Percentiles rank a stretch among this genome's conserved stretches.
phyloP scores from a whole-genome alignment of 805 yeast species.

The Sugiyamaella boreocaroliniensis region DNA sequence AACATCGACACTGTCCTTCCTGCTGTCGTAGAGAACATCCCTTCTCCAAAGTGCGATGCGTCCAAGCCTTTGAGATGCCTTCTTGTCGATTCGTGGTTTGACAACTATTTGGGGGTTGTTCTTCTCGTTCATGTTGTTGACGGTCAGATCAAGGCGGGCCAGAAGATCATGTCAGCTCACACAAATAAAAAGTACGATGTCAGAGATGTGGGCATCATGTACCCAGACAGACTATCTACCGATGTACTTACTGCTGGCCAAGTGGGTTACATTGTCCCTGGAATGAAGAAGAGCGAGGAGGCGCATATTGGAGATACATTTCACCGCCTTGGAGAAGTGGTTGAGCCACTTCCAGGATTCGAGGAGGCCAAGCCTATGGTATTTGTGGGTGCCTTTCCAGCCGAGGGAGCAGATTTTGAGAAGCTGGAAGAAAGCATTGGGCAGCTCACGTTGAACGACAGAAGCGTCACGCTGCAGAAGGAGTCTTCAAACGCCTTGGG shows the following conservation, averaged over 20 bases:
- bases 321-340: conserved; percentile 44
- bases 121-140: conserved; percentile 78
- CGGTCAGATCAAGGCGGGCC: conserved; percentile 69
- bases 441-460: conserved; percentile 81
- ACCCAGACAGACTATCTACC: conserved; percentile 74
- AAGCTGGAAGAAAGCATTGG: conserved; percentile 84
- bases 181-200: conserved; percentile 74
- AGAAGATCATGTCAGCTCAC: conserved; percentile 69
- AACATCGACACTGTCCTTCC: conserved; percentile 79
- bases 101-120: conserved; percentile 84
- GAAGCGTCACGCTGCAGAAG: conserved; percentile 81
- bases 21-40: conserved; percentile 71
- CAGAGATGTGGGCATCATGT: conserved; percentile 91
- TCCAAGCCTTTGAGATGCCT: conserved; percentile 59
- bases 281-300: conserved; percentile 81
- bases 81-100: conserved; percentile 97
- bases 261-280: conserved; percentile 91
- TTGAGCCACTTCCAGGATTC: conserved; percentile 85
- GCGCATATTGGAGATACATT: conserved; percentile 91
- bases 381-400: conserved; percentile 95
- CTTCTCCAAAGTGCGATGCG: conserved; percentile 59
- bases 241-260: conserved; percentile 75
- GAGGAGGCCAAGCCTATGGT: conserved; percentile 98
- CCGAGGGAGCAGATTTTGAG: conserved; percentile 87
- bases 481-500: conserved; percentile 94